A percentile compares a stretch with the other conserved stretches of the same genome.
Evolutionary conservation across 805 yeast genomes (phyloP).

Genomic region (Yamadazyma laniorum): DNA sequence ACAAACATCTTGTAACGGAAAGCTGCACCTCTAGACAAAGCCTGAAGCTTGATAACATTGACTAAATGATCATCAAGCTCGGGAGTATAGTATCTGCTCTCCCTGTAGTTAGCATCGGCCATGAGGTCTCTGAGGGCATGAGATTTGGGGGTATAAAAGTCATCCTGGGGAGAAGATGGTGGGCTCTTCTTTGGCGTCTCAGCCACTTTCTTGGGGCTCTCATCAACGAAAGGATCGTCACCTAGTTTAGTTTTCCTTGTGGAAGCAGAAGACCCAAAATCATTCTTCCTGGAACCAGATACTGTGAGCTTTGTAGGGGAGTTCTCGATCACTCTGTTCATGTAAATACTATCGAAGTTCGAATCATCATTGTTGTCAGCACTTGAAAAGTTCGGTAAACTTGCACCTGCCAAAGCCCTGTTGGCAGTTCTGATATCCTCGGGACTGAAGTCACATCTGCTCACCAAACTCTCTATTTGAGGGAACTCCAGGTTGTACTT

Average conservation of each 20-base stretch:
- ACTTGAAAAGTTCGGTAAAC: slow-evolving; percentile 70
- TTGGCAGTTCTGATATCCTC: slow-evolving; percentile 71
- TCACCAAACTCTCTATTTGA: slow-evolving; percentile 59
- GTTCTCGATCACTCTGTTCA: slow-evolving; percentile 20
- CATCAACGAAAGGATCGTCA: slow-evolving; percentile 7
- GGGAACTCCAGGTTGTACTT: slow-evolving; percentile 55
- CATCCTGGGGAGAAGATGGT: neutral
- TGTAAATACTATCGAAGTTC: slow-evolving; percentile 20
- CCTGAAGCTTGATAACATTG: slow-evolving; percentile 56
- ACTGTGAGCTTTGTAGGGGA: slow-evolving; percentile 14
- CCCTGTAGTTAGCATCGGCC: slow-evolving; percentile 7
- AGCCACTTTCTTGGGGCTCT: neutral
- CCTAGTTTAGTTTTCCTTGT: slow-evolving; percentile 1
- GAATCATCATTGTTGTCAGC: slow-evolving; percentile 30
- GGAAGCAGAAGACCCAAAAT: neutral
- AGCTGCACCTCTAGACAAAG: slow-evolving; percentile 67
- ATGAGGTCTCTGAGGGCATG: slow-evolving; percentile 3
- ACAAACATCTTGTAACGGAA: slow-evolving; percentile 64
- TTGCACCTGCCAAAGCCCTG: slow-evolving; percentile 62
- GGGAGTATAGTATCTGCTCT: slow-evolving; percentile 16
- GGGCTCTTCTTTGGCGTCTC: neutral
- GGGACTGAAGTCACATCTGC: slow-evolving; percentile 58
- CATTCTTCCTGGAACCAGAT: neutral
- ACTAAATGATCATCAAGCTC: slow-evolving; percentile 15
- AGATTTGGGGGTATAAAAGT: slow-evolving; percentile 9